Base-by-base conservation (phyloP, 2,329 filamentous ascomycete genomes). In the Pseudonectria buxi region DNA sequence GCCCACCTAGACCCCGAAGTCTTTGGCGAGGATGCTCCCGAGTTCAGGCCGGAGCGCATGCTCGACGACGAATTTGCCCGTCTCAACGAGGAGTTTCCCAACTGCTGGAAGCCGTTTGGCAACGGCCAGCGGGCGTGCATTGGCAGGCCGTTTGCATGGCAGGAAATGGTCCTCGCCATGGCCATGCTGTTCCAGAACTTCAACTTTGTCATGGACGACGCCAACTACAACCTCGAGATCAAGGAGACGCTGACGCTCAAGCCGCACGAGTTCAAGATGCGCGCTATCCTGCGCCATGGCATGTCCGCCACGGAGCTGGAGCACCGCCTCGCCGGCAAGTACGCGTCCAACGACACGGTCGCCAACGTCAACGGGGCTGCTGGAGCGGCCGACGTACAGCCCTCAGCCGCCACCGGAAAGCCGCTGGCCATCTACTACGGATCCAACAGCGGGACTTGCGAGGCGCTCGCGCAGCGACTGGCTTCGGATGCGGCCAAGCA, bases 391-490 rank as follows among this genome's bases (percentile, higher is more conserved):
- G 24, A n/a, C 4, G 48, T 42, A 33, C 37, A 37, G 11, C 24
- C 36, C 10, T 22, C 27, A 6, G 11, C 32, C 24, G 47, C 42
- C 1, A 18, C 45, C 10, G 59, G 59, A 14, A 65, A 64, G 39
- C 69, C 68, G 0, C 56, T 89, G 44, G 72, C 72, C n/a, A 72
- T 89, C 14, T 72, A 80, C 28, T 88, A 84, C 50, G 84, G 84
- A 3, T 83, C 79, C 13, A 86, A 86, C 52, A 78, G 76, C 2
- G 83, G 83, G 1, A 88, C 83, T 2, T 88, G 83, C 54, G 80
- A 87, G 56, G 68, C 77, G 2, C 68, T 87, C 30, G 78, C 83
- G 1, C 72, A 81, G 43, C 67, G 73, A 18, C 55, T 87, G 10
- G 78, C 78, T 1, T 65, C 69, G 7, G 72, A 78, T 49, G 81